Percentiles rank a stretch among this genome's conserved stretches.
These are phyloP conservation scores for Skeletonema potamos DNA, from an alignment of 108 stramenopile species.

Conservation along the genomic window DNA sequence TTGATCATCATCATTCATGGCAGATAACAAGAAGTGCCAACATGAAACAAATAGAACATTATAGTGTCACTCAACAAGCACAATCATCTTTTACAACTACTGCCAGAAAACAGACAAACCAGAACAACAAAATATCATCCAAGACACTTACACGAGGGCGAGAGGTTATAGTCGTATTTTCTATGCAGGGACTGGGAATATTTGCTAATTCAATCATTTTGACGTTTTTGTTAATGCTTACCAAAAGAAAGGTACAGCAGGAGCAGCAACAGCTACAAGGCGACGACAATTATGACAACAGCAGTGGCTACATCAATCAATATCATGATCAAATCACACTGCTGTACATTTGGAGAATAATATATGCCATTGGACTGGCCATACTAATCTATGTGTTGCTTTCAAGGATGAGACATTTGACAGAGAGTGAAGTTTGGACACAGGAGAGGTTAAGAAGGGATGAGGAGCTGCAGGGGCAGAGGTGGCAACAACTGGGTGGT, in stretches of 20 bases:
- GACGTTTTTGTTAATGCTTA: constrained; percentile 46
- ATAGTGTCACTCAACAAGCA: background rate
- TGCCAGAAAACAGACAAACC: too few relatives aligned
- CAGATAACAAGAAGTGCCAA: constrained; percentile 1
- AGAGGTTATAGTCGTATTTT: constrained; percentile 65
- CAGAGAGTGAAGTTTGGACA: constrained; percentile 64
- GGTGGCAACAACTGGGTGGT: background rate
- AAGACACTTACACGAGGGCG: constrained; percentile 39
- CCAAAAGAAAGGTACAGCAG: background rate
- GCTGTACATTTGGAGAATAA: constrained; percentile 58
- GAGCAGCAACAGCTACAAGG: background rate
- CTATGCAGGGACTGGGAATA: constrained; percentile 79
- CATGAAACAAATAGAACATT: background rate
- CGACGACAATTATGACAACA: constrained; percentile 1
- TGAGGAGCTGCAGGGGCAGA: background rate
- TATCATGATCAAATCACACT: constrained; percentile 25
- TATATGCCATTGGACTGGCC: constrained; percentile 52
- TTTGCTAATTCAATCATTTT: constrained; percentile 60
- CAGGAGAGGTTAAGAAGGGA: constrained; percentile 5
- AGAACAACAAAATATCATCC: background rate
- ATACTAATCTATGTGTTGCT: constrained; percentile 56
- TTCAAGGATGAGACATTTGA: constrained; percentile 43
- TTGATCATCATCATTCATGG: background rate
- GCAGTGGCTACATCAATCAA: constrained; percentile 5
- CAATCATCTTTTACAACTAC: background rate